Conservation (phyloP, 192 early-diverging fungal species). For the Coemansia sp. region DNA sequence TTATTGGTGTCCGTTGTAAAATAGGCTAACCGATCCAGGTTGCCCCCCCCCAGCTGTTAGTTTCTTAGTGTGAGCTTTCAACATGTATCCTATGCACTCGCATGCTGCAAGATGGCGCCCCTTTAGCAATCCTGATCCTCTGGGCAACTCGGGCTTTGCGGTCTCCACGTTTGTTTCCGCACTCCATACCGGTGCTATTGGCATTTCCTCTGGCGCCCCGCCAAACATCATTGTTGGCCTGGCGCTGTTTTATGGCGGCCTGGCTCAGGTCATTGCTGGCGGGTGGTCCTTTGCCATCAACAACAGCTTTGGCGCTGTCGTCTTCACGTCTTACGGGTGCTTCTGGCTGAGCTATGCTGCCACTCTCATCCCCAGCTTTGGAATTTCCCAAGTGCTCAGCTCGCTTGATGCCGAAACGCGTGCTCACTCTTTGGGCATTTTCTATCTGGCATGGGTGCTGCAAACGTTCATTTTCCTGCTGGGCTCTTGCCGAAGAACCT, state of each 20-base stretch:
- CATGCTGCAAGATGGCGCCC: conserved; percentile 1
- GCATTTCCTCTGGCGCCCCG: conserved; percentile 29
- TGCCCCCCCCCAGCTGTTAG: too few species aligned
- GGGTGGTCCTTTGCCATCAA: conserved; percentile 40
- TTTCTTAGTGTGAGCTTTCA: too few species aligned
- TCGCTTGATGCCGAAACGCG: conserved; percentile 35
- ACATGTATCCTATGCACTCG: conserved; percentile 1
- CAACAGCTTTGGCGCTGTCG: conserved; percentile 33
- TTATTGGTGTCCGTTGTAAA: too few species aligned
- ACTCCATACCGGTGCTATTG: conserved; percentile 38
- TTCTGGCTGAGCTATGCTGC: conserved; percentile 60
- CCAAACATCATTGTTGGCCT: conserved; percentile 36
- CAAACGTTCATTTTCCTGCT: conserved; percentile 57
- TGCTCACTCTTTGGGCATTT: conserved; percentile 50
- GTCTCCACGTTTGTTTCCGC: conserved; percentile 34
- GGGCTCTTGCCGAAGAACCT: conserved; percentile 48
- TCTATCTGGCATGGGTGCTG: conserved; percentile 53
- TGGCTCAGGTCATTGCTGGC: conserved; percentile 36
- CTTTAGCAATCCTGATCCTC: conserved; percentile 31
- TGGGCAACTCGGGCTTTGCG: conserved; percentile 46
- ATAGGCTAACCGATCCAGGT: too few species aligned
- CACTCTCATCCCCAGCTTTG: conserved; percentile 52
- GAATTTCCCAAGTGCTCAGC: conserved; percentile 42
- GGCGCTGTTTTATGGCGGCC: conserved; percentile 42
- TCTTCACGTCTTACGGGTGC: conserved; percentile 48